These are phyloP conservation scores for Penicillium roqueforti DNA, from an alignment of 495 filamentous ascomycete species.

Conservation along the genomic window DNA sequence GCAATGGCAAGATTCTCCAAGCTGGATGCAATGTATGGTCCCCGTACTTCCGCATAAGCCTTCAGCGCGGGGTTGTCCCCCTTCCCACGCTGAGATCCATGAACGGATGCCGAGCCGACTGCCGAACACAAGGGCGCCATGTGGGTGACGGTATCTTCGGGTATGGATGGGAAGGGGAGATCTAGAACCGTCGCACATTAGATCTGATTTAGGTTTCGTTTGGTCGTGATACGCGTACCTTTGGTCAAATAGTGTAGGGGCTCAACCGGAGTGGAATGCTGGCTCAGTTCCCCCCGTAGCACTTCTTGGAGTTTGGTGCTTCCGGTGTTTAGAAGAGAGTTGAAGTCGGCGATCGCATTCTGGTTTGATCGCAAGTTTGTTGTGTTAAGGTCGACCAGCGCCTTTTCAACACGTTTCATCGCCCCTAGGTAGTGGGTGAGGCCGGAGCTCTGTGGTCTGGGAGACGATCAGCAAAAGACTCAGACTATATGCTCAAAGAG, in stretches of 20 bases:
- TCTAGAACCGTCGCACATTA: slow-evolving; percentile 32
- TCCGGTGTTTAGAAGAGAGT: slow-evolving; percentile 68
- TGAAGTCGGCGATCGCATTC: slow-evolving; percentile 78
- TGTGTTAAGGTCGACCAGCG: slow-evolving; percentile 71
- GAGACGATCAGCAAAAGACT: slow-evolving; percentile 16
- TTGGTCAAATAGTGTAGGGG: slow-evolving; percentile 94
- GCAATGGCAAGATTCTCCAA: slow-evolving; percentile 82
- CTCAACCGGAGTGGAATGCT: slow-evolving; percentile 73
- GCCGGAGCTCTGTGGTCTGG: slow-evolving; percentile 70
- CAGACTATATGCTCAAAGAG: not conserved
- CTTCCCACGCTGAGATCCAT: slow-evolving; percentile 44
- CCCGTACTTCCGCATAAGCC: slow-evolving; percentile 80
- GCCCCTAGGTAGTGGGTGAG: slow-evolving; percentile 83
- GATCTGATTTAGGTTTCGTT: not conserved
- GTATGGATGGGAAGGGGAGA: slow-evolving; percentile 63
- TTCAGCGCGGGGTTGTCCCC: slow-evolving; percentile 58
- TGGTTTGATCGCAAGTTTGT: slow-evolving; percentile 90
- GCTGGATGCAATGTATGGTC: slow-evolving; percentile 74
- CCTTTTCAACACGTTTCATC: slow-evolving; percentile 80
- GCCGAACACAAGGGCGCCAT: slow-evolving; percentile 56
- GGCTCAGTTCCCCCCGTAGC: slow-evolving; percentile 68
- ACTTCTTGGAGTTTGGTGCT: slow-evolving; percentile 76
- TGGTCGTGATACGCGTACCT: slow-evolving; percentile 33
- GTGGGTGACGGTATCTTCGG: slow-evolving; percentile 52
- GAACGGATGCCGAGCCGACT: slow-evolving; percentile 50